A percentile compares a stretch with the other conserved stretches of the same genome.
These are phyloP conservation scores for Ensete glaucum DNA, from an alignment of 176 grass and related monocot genomes.

Conservation along the genomic window DNA sequence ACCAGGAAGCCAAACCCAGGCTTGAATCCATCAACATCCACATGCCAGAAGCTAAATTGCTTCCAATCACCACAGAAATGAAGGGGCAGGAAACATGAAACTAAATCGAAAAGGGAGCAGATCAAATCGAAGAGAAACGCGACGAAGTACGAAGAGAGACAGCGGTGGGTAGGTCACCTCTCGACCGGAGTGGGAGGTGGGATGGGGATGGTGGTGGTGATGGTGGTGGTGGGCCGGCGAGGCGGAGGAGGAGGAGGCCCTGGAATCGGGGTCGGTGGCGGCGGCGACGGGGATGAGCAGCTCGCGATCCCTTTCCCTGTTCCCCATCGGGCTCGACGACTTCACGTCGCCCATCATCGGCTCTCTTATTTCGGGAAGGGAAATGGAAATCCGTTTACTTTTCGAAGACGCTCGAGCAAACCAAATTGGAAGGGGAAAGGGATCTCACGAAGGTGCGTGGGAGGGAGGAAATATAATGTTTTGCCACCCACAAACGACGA, in stretches of 20 bases:
- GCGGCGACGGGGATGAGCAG: not conserved
- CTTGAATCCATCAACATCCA: not conserved
- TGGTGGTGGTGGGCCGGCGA: not conserved
- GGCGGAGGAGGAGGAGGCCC: not conserved
- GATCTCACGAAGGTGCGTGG: too few species aligned
- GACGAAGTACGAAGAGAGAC: not conserved
- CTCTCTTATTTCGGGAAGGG: too few species aligned
- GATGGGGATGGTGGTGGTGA: not conserved
- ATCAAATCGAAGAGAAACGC: not conserved
- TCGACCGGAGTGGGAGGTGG: not conserved
- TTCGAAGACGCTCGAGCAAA: too few species aligned
- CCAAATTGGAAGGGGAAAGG: too few species aligned
- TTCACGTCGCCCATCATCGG: constrained; percentile 2
- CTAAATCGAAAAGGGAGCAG: not conserved
- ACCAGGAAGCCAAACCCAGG: not conserved
- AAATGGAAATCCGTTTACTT: too few species aligned
- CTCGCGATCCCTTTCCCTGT: constrained; percentile 10
- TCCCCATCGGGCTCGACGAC: constrained; percentile 5
- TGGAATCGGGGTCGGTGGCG: not conserved
- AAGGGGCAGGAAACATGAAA: not conserved
- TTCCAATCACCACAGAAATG: not conserved
- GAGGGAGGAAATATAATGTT: too few species aligned
- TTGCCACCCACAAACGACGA: too few species aligned
- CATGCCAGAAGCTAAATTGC: not conserved
- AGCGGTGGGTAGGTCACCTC: not conserved